Conservation (phyloP, 257 asterid species). For the Solanum medicagineum region DNA sequence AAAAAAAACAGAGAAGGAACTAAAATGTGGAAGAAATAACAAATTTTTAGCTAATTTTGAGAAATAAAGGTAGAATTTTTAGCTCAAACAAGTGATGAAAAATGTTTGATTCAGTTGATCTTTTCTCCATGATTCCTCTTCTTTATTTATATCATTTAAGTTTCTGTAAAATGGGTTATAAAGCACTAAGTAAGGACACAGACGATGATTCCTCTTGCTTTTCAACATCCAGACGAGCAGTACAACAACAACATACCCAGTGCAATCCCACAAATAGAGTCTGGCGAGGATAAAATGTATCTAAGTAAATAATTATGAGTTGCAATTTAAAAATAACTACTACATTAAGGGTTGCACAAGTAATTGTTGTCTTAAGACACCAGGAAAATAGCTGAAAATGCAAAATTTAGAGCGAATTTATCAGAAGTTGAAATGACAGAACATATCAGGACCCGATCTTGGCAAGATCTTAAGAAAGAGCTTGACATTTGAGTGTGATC, state of each 20-base stretch:
- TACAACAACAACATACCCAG: too few relatives aligned
- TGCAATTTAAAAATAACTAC: neutral
- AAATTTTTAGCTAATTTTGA: slow-evolving; percentile 11
- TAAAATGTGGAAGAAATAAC: neutral
- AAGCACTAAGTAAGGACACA: neutral
- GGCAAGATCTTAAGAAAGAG: neutral
- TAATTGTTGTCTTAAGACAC: neutral
- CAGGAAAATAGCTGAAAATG: neutral
- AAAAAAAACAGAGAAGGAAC: too few relatives aligned
- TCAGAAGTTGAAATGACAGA: neutral
- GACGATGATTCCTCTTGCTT: too few relatives aligned
- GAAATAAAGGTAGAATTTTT: slow-evolving; percentile 21
- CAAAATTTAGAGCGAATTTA: neutral
- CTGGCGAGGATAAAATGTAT: too few relatives aligned
- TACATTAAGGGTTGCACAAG: neutral
- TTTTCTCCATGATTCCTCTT: neutral
- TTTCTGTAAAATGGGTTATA: neutral
- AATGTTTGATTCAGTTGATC: neutral
- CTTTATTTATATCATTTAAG: neutral
- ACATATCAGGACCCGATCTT: neutral
- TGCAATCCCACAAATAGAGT: too few relatives aligned
- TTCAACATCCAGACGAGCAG: too few relatives aligned
- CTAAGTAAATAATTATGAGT: neutral
- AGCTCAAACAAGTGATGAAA: slow-evolving; percentile 11
- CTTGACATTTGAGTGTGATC: neutral